These are phyloP conservation scores for Colletotrichum sp. DNA, from an alignment of 2,329 filamentous ascomycete genomes.

Conservation along the genomic window DNA sequence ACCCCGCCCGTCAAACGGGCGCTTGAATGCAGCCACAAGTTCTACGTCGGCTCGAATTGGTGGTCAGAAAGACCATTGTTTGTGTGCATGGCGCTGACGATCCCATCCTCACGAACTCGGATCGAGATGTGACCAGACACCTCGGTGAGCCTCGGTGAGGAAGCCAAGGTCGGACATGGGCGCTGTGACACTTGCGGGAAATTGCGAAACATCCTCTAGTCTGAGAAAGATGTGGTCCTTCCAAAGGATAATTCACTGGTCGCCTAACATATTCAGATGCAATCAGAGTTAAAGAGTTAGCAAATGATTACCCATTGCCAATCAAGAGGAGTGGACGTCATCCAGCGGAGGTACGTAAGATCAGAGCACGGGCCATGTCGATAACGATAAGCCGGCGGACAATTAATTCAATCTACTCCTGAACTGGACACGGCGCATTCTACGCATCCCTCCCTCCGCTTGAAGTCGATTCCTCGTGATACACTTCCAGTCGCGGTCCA, in stretches of 20 bases:
- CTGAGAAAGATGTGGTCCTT: fast-evolving
- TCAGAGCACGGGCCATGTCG: background rate
- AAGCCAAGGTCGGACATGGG: background rate
- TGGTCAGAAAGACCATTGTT: background rate
- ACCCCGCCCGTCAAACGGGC: background rate
- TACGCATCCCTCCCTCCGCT: background rate
- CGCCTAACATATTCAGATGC: background rate
- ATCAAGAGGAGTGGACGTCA: background rate
- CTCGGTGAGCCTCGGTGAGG: background rate
- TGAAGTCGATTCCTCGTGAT: background rate
- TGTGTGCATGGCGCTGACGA: background rate
- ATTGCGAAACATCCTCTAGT: background rate
- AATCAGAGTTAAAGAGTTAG: background rate
- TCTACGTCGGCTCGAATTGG: background rate
- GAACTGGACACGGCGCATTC: background rate
- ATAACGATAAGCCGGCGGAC: constrained; percentile 17
- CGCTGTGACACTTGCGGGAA: background rate
- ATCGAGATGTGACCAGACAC: background rate
- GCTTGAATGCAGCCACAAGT: background rate
- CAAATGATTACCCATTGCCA: background rate
- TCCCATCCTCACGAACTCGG: background rate
- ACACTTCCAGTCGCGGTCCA: background rate
- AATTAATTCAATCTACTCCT: constrained; percentile 2
- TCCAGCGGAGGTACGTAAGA: background rate
- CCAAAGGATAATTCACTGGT: fast-evolving